Percentiles rank a stretch among this genome's conserved stretches.
phyloP scores from a whole-genome alignment of 148 eudicot genomes.

The Drosera capensis region DNA sequence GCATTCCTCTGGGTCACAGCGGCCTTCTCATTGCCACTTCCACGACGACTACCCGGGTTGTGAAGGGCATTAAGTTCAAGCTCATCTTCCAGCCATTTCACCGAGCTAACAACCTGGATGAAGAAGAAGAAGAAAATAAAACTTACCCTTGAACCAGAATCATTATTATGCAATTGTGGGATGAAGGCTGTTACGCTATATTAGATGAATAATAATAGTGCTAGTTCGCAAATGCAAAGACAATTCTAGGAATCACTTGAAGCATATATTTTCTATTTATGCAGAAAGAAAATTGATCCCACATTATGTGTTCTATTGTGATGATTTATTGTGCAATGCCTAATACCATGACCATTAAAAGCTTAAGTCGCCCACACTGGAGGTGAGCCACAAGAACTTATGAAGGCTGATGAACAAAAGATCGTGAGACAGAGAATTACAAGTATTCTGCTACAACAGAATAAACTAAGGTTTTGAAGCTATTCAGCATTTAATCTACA shows the following conservation, averaged over 20 bases:
- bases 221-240: no score
- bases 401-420: no score
- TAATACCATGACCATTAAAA: no score
- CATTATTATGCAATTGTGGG: background rate
- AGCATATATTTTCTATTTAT: no score
- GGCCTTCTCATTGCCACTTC: constrained; percentile 89
- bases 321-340: no score
- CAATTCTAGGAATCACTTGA: no score
- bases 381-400: no score
- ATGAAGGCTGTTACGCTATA: background rate
- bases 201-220: no score
- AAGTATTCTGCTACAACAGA: background rate
- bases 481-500: background rate
- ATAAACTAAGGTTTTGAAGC: background rate
- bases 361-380: no score
- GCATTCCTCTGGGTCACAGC: constrained; percentile 80
- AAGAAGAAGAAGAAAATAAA: background rate
- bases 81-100: constrained; percentile 99
- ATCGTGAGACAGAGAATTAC: no score
- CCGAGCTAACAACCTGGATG: constrained; percentile 91
- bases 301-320: no score
- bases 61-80: constrained; percentile 99
- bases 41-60: constrained; percentile 89
- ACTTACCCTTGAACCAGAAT: background rate
- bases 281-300: no score